Evolutionary conservation across 2,329 filamentous ascomycete species (phyloP), one percentile per base, ranked within the genome.

Genomic region (Dactylellina drechsleri): DNA sequence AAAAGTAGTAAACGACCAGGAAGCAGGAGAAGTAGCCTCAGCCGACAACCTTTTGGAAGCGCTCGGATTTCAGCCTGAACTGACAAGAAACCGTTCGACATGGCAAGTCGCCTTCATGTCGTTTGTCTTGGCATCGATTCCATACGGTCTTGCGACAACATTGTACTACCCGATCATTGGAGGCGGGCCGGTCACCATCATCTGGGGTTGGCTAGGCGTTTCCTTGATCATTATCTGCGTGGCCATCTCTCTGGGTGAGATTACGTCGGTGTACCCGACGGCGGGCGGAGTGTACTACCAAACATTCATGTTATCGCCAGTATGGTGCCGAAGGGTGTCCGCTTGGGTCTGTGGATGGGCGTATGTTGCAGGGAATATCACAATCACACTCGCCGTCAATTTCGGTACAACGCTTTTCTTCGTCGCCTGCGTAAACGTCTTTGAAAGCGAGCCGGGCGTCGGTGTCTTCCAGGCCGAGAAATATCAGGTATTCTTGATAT

Each of bases 331-430:
- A 62, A 86, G 85, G 49, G 82, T 90, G 15, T 84, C 89, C 15
- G 88, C 88, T 36, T 92, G 89, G 87, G 87, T 91, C 58, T 90
- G 88, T 77, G 90, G 90, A 74, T 93, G 90, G 90, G 84, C 90
- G 20, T 93, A 91, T 80, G 86, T 92, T 16, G 88, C 92, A 60
- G 91, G 91, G 71, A 93, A 93, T 82, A 90, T 92, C 81, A 92
- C 90, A 77, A 93, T 93, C 78, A 92, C 91, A 0, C 84, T 92
- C n/a, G 87, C 90, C n/a, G 90, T 92, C 80, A 91, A 92, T 83
- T 93, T 92, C 79, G 91, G 90, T 79, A 86, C 85, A n/a, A 82
- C 85, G 2, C 81, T 85, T 15, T 87, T 87, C 81, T 80, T 87
- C 59, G 82, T 86, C 77, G 84, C 83, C 53, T 87, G 85, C 77